These are phyloP conservation scores for Austropuccinia psidii DNA, from an alignment of 1,284 basidiomycete species.

Conservation along the genomic window DNA sequence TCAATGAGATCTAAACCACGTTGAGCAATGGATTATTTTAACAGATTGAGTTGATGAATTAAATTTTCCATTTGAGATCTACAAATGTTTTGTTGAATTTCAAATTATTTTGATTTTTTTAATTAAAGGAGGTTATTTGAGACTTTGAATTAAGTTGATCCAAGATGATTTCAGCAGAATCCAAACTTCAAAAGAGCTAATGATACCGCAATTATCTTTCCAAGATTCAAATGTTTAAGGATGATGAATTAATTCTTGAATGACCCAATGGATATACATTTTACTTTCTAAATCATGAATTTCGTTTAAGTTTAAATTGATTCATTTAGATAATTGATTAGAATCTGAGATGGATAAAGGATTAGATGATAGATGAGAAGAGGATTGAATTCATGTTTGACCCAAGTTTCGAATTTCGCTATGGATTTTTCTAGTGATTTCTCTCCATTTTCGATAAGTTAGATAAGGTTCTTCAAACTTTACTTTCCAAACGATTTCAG, in stretches of 20 bases:
- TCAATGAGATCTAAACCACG: too few relatives aligned
- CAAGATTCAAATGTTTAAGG: conserved; percentile 19
- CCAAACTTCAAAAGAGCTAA: conserved; percentile 3
- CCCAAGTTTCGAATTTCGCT: background rate
- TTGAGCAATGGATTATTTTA: too few relatives aligned
- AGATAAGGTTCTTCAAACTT: conserved; percentile 99
- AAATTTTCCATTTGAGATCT: too few relatives aligned
- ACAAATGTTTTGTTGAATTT: too few relatives aligned
- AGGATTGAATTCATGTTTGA: too few relatives aligned
- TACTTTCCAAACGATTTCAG: conserved; percentile 95
- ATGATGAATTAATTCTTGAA: conserved; percentile 15
- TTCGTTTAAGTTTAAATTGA: conserved; percentile 22
- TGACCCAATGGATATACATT: conserved; percentile 16
- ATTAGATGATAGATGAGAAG: too few relatives aligned
- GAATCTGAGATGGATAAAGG: background rate
- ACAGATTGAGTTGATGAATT: too few relatives aligned
- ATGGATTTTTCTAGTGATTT: conserved; percentile 64
- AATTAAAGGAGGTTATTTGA: too few relatives aligned
- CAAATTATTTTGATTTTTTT: too few relatives aligned
- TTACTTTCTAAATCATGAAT: conserved; percentile 17
- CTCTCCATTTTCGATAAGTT: conserved; percentile 97
- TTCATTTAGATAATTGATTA: background rate
- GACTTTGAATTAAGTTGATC: too few relatives aligned
- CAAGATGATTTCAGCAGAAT: too few relatives aligned
- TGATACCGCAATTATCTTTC: conserved; percentile 11